phyloP scores from a whole-genome alignment of 2,329 filamentous ascomycete species.

The Didymosphaeria variabile region DNA sequence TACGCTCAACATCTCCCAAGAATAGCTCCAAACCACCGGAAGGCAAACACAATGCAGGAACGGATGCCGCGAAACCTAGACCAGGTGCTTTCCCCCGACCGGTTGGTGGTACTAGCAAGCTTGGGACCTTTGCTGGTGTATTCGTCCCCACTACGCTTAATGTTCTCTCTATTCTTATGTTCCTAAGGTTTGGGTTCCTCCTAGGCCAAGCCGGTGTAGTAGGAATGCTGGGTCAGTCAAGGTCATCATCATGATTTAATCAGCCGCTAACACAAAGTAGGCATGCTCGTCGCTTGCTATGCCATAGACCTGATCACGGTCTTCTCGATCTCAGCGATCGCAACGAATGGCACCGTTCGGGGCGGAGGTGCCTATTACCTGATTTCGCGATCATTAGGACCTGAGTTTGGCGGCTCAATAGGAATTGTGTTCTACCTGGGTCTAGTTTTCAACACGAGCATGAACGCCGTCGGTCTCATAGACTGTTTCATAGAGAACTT shows the following conservation, averaged over 20 bases:
- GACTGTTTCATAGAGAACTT: conserved; percentile 83
- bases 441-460: conserved; percentile 80
- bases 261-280: conserved; percentile 52
- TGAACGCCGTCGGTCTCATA: conserved; percentile 87
- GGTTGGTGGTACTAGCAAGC: conserved; percentile 64
- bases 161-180: conserved; percentile 91
- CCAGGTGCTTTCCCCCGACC: conserved; percentile 52
- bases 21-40: conserved; percentile 20
- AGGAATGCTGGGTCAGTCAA: conserved; percentile 76
- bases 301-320: too few relatives aligned
- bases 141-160: conserved; percentile 91
- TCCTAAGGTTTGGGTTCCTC: conserved; percentile 86
- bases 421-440: conserved; percentile 90
- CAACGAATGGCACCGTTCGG: conserved; percentile 87
- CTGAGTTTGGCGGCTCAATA: conserved; percentile 89
- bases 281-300: conserved; percentile 78
- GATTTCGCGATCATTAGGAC: conserved; percentile 84
- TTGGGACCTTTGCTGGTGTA: conserved; percentile 72
- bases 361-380: conserved; percentile 89
- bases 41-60: conserved; percentile 34
- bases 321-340: too few relatives aligned
- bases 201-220: conserved; percentile 81
- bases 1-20: conserved; percentile 20
- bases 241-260: conserved; percentile 23
- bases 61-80: conserved; percentile 39